Base-by-base conservation (phyloP, 805 yeast genomes). In the Saccharomycopsis schoenii region DNA sequence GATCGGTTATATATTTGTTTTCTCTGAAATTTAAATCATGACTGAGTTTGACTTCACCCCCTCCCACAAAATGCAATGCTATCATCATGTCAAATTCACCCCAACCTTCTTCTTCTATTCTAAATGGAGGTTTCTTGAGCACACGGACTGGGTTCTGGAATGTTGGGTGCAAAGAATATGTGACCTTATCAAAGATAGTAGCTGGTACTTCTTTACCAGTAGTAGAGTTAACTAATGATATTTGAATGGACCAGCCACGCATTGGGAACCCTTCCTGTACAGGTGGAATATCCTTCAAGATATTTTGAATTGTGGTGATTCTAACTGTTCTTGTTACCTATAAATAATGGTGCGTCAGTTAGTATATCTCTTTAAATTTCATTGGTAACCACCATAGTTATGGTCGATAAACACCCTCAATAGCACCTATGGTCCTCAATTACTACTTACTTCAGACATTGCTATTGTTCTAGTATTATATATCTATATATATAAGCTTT, bases 21-120 rank as follows among this genome's bases (percentile, higher is more conserved):
- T 86, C 83, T 64, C 81, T 74, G 73, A 93, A 94, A 73, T 91
- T 91, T 71, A 93, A 82, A 73, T 93, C 99, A 71, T 94, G 98
- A 68, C 82, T 83, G 61, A 94, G 73, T 70, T 88, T 88, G 64
- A 87, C 81, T 72, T 92, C 97, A 57, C 98, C 98, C 56, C 98
- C 98, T 63, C 96, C 98, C 19, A 86, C 79, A 55, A 88, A 76
- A 64, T 87, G 87, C 52, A 92, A 77, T 40, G 88, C 80, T 63
- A 94, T 85, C 43, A 88, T 88, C 71, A 94, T 80, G 70, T 92
- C 97, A 69, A 93, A 93, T 67, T 93, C 98, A 72, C 98, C 99
- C 98, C 99, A 93, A 58, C 99, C 99, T 75, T 89, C 86, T 72
- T 93, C 99, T 69, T 84, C 88, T 61, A 93, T 86, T 69, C 75